These are phyloP conservation scores for Daldinia eschscholtzii DNA, from an alignment of 2,329 filamentous ascomycete species.

Conservation along the genomic window DNA sequence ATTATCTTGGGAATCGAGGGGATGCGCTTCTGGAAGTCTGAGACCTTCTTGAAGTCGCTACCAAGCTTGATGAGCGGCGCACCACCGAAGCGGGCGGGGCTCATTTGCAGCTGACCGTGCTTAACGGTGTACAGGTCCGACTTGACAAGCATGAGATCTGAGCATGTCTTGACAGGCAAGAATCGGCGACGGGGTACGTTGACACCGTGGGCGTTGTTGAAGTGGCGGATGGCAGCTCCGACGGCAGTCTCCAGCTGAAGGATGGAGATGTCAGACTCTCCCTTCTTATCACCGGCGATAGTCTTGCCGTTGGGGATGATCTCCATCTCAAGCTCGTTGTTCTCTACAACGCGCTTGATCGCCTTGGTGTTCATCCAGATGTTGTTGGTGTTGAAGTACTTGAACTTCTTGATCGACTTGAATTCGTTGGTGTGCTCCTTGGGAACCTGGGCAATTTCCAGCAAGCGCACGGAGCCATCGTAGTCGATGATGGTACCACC, in stretches of 20 bases:
- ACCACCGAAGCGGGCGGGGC: conserved; percentile 94
- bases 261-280: conserved; percentile 96
- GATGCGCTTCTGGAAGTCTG: conserved; percentile 91
- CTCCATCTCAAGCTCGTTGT: conserved; percentile 98
- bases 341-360: conserved; percentile 98
- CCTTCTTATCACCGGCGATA: conserved; percentile 99
- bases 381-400: conserved; percentile 99
- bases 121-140: conserved; percentile 98
- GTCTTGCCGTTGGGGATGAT: conserved; percentile 99
- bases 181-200: conserved; percentile 98
- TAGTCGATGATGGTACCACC: conserved; percentile 99
- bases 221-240: conserved; percentile 98
- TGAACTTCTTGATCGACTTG: conserved; percentile 99
- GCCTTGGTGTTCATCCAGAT: conserved; percentile 99
- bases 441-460: conserved; percentile 98
- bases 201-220: conserved; percentile 98
- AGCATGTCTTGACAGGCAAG: conserved; percentile 99
- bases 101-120: conserved; percentile 98
- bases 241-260: conserved; percentile 99
- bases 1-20: conserved; percentile 90
- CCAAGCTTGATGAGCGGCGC: conserved; percentile 99
- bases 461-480: conserved; percentile 93
- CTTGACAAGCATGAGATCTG: conserved; percentile 99
- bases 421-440: conserved; percentile 99
- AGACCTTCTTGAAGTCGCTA: conserved; percentile 99